Evolutionary conservation across 2,329 filamentous ascomycete genomes (phyloP).

Genomic region (Beauveria varroae): DNA sequence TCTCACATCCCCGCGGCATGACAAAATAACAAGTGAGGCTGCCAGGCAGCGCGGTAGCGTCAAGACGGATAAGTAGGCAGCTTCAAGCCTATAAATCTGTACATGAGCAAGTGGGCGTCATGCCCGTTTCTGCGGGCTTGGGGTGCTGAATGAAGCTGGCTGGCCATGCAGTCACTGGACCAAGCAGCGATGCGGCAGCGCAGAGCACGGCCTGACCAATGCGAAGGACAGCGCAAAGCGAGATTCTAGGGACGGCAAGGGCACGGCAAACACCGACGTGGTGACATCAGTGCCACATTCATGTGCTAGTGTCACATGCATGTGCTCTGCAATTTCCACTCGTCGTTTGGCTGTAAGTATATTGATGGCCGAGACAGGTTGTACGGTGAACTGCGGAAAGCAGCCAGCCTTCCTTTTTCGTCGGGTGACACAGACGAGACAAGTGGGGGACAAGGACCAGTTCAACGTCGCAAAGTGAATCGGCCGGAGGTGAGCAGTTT

Average conservation of each 20-base stretch:
- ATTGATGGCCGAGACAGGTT: conserved; percentile 1
- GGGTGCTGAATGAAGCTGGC: background rate
- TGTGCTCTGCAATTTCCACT: conserved; percentile 1
- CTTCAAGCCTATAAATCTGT: background rate
- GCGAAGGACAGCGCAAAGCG: background rate
- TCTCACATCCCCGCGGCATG: background rate
- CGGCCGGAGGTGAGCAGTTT: background rate
- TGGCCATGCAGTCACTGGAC: background rate
- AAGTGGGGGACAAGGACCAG: background rate
- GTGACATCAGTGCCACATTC: background rate
- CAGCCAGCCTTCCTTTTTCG: background rate
- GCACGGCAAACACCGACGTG: background rate
- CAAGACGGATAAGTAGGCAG: background rate
- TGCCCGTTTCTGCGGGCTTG: background rate
- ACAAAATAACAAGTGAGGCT: background rate
- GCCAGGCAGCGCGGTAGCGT: background rate
- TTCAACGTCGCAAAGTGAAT: background rate
- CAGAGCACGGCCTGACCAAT: background rate
- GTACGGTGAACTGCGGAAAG: background rate
- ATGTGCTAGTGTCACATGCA: background rate
- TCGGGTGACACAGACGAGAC: background rate
- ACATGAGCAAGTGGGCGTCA: background rate
- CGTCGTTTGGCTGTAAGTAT: background rate
- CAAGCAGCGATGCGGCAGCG: background rate
- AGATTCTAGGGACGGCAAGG: too few relatives aligned